phyloP scores from a whole-genome alignment of 2,329 filamentous ascomycete species.

The Botrytis medusae region DNA sequence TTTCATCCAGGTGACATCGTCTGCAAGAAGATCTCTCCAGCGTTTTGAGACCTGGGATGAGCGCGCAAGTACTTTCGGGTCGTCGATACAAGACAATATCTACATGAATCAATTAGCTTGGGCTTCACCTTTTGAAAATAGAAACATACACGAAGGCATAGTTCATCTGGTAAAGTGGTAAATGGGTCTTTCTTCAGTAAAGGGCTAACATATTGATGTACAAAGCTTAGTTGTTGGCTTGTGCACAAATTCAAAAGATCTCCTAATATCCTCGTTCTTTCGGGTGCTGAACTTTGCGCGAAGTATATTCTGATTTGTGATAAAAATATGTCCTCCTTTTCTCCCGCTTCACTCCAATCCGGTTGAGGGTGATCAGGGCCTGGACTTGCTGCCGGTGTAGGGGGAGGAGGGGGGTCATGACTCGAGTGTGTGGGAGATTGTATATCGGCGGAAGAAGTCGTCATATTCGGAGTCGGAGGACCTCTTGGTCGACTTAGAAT shows the following conservation, averaged over 20 bases:
- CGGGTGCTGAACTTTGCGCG: conserved; percentile 69
- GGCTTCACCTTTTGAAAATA: background rate
- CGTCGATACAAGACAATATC: conserved; percentile 96
- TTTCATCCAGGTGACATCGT: conserved; percentile 98
- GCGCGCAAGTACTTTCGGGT: conserved; percentile 88
- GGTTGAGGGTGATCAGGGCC: conserved; percentile 60
- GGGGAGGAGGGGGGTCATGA: conserved; percentile 57
- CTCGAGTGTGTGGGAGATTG: conserved; percentile 45
- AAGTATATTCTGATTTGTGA: conserved; percentile 80
- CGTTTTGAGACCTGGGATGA: conserved; percentile 94
- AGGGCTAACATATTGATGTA: conserved; percentile 93
- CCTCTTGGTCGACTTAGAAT: conserved; percentile 55
- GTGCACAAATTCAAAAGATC: conserved; percentile 93
- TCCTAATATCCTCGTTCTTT: conserved; percentile 78
- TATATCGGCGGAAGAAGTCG: conserved; percentile 61
- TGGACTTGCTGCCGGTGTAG: conserved; percentile 64
- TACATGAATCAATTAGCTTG: conserved; percentile 42
- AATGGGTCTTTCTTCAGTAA: conserved; percentile 96
- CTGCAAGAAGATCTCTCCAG: conserved; percentile 90
- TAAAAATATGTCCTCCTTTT: conserved; percentile 80
- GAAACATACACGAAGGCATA: conserved; percentile 76
- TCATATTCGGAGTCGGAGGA: conserved; percentile 66
- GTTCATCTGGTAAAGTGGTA: conserved; percentile 83
- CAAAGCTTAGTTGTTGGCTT: conserved; percentile 91
- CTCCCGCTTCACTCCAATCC: conserved; percentile 75